phyloP scores from a whole-genome alignment of 768 basidiomycete species.

The Ramaria rubella region DNA sequence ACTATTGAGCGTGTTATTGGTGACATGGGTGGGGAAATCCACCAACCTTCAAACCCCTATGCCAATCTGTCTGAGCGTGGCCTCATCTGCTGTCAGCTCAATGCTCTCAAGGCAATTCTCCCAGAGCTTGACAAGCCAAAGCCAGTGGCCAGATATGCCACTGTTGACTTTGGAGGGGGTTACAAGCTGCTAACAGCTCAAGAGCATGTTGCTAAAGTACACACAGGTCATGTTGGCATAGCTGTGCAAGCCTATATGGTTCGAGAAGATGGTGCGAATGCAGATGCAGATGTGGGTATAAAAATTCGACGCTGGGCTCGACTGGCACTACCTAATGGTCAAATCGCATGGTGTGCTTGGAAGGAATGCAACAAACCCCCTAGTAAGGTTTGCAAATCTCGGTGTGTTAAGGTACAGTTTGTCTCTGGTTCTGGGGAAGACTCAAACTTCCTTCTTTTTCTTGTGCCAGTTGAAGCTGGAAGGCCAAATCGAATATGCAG shows the following conservation, averaged over 20 bases:
- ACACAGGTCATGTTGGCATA: neutral
- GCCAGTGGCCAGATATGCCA: neutral
- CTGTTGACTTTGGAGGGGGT: constrained; percentile 17
- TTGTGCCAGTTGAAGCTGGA: neutral
- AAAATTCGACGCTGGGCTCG: constrained; percentile 18
- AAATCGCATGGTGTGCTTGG: constrained; percentile 18
- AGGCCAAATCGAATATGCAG: neutral
- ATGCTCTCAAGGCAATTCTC: constrained; percentile 17
- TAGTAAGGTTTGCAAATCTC: constrained; percentile 9
- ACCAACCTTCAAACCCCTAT: constrained; percentile 16
- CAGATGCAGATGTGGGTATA: neutral
- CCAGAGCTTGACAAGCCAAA: constrained; percentile 16
- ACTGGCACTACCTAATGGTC: constrained; percentile 19
- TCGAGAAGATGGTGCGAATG: constrained; percentile 4
- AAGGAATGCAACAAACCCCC: constrained; percentile 14
- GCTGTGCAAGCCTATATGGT: neutral
- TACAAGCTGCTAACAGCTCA: constrained; percentile 19
- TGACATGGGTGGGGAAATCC: neutral
- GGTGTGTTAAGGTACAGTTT: constrained; percentile 13
- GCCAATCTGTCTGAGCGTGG: constrained; percentile 24
- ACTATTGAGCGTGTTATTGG: neutral
- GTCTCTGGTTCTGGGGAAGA: neutral
- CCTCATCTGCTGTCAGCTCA: constrained; percentile 17
- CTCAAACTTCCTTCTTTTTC: too few relatives aligned
- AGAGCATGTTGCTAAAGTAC: constrained; percentile 14